Evolutionary conservation across 2,329 filamentous ascomycete species (phyloP).

Genomic region (Scytalidium sp.): DNA sequence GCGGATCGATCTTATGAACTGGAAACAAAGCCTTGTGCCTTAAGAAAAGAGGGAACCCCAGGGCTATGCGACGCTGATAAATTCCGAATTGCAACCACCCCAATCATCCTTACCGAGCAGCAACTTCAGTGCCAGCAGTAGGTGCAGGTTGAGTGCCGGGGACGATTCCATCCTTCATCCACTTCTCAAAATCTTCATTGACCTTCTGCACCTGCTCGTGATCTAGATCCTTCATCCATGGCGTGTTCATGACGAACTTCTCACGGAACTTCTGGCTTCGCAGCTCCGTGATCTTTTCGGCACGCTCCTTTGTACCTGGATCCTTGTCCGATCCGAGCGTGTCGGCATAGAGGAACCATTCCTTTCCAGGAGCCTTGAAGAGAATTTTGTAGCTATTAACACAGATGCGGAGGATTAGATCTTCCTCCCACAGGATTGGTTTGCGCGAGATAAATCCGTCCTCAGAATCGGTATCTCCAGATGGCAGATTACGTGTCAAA

Average conservation of each 20-base stretch:
- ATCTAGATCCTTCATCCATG: slow-evolving; percentile 46
- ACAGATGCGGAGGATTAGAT: slow-evolving; percentile 70
- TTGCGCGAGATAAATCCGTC: slow-evolving; percentile 58
- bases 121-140: background rate
- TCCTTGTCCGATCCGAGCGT: slow-evolving; percentile 24
- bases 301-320: slow-evolving; percentile 28
- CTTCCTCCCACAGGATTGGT: slow-evolving; percentile 61
- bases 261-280: slow-evolving; percentile 45
- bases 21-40: too few relatives aligned
- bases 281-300: slow-evolving; percentile 33
- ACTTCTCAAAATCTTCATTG: slow-evolving; percentile 43
- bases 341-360: slow-evolving; percentile 63
- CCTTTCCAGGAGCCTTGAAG: slow-evolving; percentile 68
- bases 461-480: slow-evolving; percentile 58
- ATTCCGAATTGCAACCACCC: background rate
- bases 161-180: slow-evolving; percentile 34
- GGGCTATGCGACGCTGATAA: background rate
- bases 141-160: slow-evolving; percentile 9
- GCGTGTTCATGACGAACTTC: slow-evolving; percentile 49
- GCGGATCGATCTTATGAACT: too few relatives aligned
- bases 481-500: slow-evolving; percentile 68
- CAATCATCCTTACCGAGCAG: background rate
- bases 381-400: slow-evolving; percentile 76
- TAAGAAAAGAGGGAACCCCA: too few relatives aligned
- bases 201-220: slow-evolving; percentile 45